Conservation (phyloP, 2,329 filamentous ascomycete species). For the Neonectria ditissima region DNA sequence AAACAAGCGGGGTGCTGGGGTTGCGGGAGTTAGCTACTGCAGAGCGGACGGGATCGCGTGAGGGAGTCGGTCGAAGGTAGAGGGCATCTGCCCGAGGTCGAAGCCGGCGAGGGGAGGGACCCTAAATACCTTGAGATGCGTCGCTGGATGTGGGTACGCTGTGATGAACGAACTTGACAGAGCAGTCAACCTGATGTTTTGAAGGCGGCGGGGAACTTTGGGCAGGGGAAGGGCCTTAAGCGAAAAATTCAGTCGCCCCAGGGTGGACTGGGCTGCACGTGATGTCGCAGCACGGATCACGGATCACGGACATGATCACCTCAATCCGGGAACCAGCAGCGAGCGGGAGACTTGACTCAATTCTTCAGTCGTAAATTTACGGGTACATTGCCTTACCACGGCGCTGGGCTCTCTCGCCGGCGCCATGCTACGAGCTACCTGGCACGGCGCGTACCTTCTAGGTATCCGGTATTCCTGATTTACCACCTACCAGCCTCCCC, state of each 20-base stretch:
- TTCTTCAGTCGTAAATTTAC: background rate
- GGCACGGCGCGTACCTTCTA: background rate
- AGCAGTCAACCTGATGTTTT: conserved; percentile 56
- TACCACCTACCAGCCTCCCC: background rate
- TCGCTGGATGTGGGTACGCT: conserved; percentile 48
- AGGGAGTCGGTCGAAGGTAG: conserved; percentile 27
- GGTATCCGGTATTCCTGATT: no score
- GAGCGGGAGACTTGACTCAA: background rate
- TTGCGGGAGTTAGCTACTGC: conserved; percentile 49
- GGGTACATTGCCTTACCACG: background rate
- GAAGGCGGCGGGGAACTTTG: conserved; percentile 57
- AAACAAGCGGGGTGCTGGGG: conserved; percentile 61
- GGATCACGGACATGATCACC: conserved; percentile 19
- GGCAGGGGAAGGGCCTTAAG: conserved; percentile 52
- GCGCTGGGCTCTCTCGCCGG: background rate
- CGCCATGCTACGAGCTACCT: conserved; percentile 15
- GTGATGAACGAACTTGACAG: conserved; percentile 52
- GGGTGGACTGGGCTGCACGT: conserved; percentile 50
- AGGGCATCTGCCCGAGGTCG: conserved; percentile 30
- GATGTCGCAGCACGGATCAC: conserved; percentile 42
- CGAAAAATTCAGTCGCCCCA: conserved; percentile 58
- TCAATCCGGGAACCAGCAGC: conserved; percentile 8
- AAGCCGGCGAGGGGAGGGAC: conserved; percentile 35
- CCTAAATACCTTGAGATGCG: conserved; percentile 43
- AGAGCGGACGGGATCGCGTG: conserved; percentile 31